Evolutionary conservation across 192 early-diverging fungal genomes (phyloP), one percentile per base, ranked within the genome.

Genomic region (Phlyctochytrium bullatum): DNA sequence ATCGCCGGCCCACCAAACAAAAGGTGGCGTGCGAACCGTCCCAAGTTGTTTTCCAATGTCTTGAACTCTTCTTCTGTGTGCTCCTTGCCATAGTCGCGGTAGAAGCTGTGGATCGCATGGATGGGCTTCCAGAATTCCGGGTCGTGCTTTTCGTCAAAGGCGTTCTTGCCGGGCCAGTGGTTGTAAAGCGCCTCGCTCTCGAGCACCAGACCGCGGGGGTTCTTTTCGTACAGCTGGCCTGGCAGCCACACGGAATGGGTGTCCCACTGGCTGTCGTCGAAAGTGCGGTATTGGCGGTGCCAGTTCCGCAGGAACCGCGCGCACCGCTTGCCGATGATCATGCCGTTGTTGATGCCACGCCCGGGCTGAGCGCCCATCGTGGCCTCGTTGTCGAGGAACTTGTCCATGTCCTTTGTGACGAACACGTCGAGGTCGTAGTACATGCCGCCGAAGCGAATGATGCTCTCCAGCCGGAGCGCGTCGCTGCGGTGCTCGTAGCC

Each of bases 381-480:
- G 60, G 82, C 69, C 24, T 80, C 71, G 60, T 80, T 51, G 33
- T 78, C 65, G 32, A 85, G 59, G 4, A 85, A 54, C 34, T 72
- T 58, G 62, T 85, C 83, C 2, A 85, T 52, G 17, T 78, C 63
- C 56, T 74, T 75, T 20, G 79, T 20, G 14, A 74, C 67, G 27
- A 85, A 68, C 1, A 82, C 70, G 64, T 86, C 84, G 34, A 86
- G 36, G 67, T 86, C 84, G 3, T 83, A 59, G 32, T 86, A 86
- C 23, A 86, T 85, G 12, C 84, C 84, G 28, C 84, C 84, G 35
- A 61, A 78, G 20, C 72, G 33, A 17, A 66, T 36, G 27, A 86
- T 47, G 0, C 67, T 73, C 3, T 74, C 65, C 40, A 86, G 36
- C 20, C 84, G 75, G 25, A 86, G 32, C 1, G 83, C 67, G 57